Evolutionary conservation across 176 grass and related monocot species (phyloP).

Genomic region (Triticum aestivum): DNA sequence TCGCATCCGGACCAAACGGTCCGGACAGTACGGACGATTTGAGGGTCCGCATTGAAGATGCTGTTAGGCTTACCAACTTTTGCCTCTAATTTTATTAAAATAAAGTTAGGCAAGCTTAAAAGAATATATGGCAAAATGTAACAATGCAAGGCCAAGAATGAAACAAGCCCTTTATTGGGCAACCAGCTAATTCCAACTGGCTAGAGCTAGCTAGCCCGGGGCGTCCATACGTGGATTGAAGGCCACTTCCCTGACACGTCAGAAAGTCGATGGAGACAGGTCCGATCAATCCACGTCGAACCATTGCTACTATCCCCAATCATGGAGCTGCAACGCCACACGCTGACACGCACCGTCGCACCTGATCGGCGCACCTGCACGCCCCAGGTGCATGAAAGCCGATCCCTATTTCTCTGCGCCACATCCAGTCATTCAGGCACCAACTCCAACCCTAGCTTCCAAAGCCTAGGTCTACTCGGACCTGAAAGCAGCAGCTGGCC

Average conservation of each 20-base stretch:
- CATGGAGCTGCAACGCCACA: neutral
- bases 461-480: too few relatives aligned
- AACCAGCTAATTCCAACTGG: too few relatives aligned
- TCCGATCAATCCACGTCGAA: neutral
- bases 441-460: neutral
- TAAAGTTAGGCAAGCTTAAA: too few relatives aligned
- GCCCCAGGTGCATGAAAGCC: neutral
- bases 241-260: neutral
- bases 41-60: too few relatives aligned
- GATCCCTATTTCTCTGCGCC: neutral
- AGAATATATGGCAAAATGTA: too few relatives aligned
- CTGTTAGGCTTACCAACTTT: too few relatives aligned
- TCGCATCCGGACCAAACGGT: too few relatives aligned
- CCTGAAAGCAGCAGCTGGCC: neutral
- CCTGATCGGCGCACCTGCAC: neutral
- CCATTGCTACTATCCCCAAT: neutral
- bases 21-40: too few relatives aligned
- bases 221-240: neutral
- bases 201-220: too few relatives aligned
- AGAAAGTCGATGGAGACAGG: neutral
- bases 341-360: neutral
- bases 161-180: too few relatives aligned
- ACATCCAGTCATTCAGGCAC: neutral
- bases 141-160: too few relatives aligned
- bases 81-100: too few relatives aligned